These are phyloP conservation scores for Aspergillus sp. DNA, from an alignment of 2,329 filamentous ascomycete species.

Conservation along the genomic window DNA sequence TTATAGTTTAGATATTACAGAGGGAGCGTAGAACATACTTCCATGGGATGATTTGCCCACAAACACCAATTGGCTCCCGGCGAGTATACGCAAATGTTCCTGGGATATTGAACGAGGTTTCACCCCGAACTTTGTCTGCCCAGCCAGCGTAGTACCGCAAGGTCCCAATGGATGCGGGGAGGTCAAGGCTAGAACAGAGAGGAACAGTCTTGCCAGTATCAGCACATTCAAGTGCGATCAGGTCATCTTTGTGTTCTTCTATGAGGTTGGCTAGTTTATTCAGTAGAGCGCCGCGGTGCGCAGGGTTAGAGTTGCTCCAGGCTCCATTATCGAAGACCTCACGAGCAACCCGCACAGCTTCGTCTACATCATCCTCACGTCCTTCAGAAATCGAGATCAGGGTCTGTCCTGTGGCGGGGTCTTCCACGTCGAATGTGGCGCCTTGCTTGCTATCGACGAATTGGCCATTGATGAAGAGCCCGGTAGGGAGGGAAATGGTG, in stretches of 20 bases:
- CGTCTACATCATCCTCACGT: constrained; percentile 33
- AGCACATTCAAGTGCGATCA: constrained; percentile 28
- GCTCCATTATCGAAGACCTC: constrained; percentile 23
- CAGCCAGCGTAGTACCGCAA: constrained; percentile 80
- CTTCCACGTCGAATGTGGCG: background rate
- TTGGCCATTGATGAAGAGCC: background rate
- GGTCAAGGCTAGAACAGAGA: constrained; percentile 49
- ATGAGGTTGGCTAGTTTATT: constrained; percentile 26
- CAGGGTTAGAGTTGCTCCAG: constrained; percentile 26
- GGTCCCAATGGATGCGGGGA: constrained; percentile 62
- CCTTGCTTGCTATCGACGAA: background rate
- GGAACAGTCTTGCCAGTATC: constrained; percentile 31
- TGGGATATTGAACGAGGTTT: constrained; percentile 70
- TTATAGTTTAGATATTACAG: too few relatives aligned
- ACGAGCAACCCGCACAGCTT: constrained; percentile 30
- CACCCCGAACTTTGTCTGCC: constrained; percentile 83
- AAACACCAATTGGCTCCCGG: constrained; percentile 73
- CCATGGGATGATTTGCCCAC: constrained; percentile 80
- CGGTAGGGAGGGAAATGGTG: background rate
- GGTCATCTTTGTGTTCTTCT: constrained; percentile 23
- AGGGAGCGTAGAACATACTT: constrained; percentile 41
- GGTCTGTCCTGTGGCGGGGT: constrained; percentile 9
- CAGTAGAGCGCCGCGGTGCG: constrained; percentile 24
- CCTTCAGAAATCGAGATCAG: constrained; percentile 31
- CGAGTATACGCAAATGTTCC: constrained; percentile 76